Conservation (phyloP, 441 rosid species). For the Erysimum cheiri region DNA sequence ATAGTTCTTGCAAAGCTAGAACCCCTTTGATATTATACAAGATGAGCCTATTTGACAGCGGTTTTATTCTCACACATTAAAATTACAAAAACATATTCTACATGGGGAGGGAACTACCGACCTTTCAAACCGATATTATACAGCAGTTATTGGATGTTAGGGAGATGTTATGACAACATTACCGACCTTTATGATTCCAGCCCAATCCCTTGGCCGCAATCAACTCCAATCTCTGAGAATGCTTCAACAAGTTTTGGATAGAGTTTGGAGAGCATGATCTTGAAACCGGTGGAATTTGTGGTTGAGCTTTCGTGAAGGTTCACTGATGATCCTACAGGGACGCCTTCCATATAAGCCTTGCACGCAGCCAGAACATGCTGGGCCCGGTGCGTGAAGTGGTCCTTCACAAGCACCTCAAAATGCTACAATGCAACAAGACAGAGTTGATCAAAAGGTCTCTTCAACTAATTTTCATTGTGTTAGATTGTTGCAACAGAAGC, state of each 20-base stretch:
- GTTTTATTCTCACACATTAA: conserved; percentile 36
- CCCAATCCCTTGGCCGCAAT: conserved; percentile 55
- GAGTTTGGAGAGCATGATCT: conserved; percentile 89
- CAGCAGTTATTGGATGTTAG: conserved; percentile 36
- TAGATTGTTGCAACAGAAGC: conserved; percentile 26
- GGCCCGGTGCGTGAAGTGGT: conserved; percentile 62
- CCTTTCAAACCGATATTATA: conserved; percentile 42
- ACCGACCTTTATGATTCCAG: conserved; percentile 37
- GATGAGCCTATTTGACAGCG: conserved; percentile 28
- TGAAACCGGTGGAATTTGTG: conserved; percentile 83
- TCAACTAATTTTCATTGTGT: conserved; percentile 10
- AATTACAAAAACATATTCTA: conserved; percentile 30
- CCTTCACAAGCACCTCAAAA: conserved; percentile 79
- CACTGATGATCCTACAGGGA: conserved; percentile 55
- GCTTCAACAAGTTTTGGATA: conserved; percentile 77
- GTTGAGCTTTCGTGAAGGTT: conserved; percentile 46
- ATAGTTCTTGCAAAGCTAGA: conserved; percentile 27
- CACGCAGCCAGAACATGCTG: conserved; percentile 61
- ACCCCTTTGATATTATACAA: conserved; percentile 28
- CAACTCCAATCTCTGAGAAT: conserved; percentile 69
- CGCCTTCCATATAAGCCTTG: conserved; percentile 78
- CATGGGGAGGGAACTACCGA: conserved; percentile 31
- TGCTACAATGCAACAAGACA: conserved; percentile 58
- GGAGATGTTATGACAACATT: conserved; percentile 23
- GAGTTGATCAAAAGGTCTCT: conserved; percentile 23